These are phyloP conservation scores for Grifola frondosa DNA, from an alignment of 1,284 basidiomycete species.

Conservation along the genomic window DNA sequence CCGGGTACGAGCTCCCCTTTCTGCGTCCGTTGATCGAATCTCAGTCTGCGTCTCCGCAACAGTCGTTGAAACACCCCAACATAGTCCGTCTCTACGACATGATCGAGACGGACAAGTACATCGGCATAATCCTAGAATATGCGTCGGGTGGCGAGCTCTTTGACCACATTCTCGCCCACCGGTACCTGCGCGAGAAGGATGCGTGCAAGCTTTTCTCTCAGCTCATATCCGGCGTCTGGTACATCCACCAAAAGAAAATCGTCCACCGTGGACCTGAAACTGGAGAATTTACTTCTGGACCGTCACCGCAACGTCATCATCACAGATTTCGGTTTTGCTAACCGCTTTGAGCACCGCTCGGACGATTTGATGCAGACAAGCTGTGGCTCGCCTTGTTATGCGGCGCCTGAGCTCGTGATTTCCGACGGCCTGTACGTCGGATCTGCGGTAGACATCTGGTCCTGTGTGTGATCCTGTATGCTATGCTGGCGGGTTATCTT, in stretches of 20 bases:
- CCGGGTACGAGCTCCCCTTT: conserved; percentile 57
- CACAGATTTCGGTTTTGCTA: conserved; percentile 99
- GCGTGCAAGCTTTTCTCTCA: conserved; percentile 97
- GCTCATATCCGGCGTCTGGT: conserved; percentile 98
- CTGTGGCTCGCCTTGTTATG: conserved; percentile 97
- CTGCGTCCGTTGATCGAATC: conserved; percentile 11
- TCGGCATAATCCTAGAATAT: conserved; percentile 98
- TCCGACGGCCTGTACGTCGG: conserved; percentile 97
- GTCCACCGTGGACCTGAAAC: conserved; percentile 99
- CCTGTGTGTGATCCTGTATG: conserved; percentile 98
- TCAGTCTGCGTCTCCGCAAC: conserved; percentile 12
- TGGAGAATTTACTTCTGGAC: conserved; percentile 97
- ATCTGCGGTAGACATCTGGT: conserved; percentile 99
- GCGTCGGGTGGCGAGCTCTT: conserved; percentile 98
- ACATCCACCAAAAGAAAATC: conserved; percentile 99
- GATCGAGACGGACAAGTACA: conserved; percentile 99
- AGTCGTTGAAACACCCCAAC: conserved; percentile 96
- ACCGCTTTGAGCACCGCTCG: conserved; percentile 87
- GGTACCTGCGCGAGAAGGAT: conserved; percentile 93
- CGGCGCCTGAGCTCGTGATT: conserved; percentile 98
- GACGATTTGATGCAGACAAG: conserved; percentile 99
- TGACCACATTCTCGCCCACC: conserved; percentile 98
- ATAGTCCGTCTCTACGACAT: conserved; percentile 99
- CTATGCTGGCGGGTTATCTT: conserved; percentile 98
- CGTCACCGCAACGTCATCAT: conserved; percentile 98